Percentiles rank a stretch among this genome's conserved stretches.
phyloP scores from a whole-genome alignment of 106 monocot species.

The Dioscorea dumetorum region DNA sequence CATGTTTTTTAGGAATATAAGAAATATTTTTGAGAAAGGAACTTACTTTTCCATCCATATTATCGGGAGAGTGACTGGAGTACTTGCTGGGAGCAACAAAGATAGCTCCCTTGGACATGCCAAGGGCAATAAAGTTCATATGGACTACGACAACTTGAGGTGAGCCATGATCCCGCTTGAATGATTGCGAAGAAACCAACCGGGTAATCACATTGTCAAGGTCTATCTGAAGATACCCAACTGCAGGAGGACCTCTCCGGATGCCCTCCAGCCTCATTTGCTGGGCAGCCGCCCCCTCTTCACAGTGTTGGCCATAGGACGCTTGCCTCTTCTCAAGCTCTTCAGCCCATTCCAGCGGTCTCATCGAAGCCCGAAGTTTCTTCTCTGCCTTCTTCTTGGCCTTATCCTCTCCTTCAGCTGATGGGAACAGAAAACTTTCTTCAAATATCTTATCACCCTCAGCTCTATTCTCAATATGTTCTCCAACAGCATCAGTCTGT shows the following conservation, averaged over 20 bases:
- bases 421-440: constrained; percentile 12
- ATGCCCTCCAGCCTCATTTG: constrained; percentile 92
- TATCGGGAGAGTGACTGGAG: constrained; percentile 56
- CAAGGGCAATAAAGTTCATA: constrained; percentile 74
- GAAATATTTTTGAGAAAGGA: neutral
- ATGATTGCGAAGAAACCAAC: constrained; percentile 57
- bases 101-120: constrained; percentile 68
- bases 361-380: constrained; percentile 54
- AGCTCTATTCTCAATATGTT: constrained; percentile 15
- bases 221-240: constrained; percentile 92
- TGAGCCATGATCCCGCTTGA: constrained; percentile 67
- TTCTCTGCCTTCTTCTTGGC: constrained; percentile 41
- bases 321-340: constrained; percentile 92
- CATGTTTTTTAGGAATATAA: too few relatives aligned
- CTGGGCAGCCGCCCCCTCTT: constrained; percentile 91
- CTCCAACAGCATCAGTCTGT: constrained; percentile 8
- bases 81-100: constrained; percentile 77
- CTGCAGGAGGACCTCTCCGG: constrained; percentile 78
- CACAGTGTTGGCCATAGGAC: constrained; percentile 76
- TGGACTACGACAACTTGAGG: constrained; percentile 72
- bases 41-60: constrained; percentile 78
- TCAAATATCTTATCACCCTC: constrained; percentile 28
- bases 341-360: constrained; percentile 77
- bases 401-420: constrained; percentile 15
- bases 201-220: constrained; percentile 75